Conservation (phyloP, 2,329 filamentous ascomycete species). For the Tolypocladium capitatum region DNA sequence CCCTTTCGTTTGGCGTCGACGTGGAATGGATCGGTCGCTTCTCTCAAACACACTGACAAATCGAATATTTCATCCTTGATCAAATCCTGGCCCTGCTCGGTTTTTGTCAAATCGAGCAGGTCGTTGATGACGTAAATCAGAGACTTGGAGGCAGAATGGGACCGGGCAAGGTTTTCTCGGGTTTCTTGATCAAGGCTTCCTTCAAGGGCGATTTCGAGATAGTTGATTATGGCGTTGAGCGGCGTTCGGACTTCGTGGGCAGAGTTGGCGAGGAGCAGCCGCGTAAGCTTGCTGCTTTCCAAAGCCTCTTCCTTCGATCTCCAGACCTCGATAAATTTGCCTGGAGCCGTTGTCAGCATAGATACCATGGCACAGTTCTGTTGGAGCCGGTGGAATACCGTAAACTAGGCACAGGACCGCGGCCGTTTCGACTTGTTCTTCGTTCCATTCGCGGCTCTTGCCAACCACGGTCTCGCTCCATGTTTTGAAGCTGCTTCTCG, state of each 20-base stretch:
- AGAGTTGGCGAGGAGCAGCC: constrained; percentile 70
- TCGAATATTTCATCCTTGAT: constrained; percentile 74
- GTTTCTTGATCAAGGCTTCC: constrained; percentile 69
- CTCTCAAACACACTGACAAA: constrained; percentile 54
- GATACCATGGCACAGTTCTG: background rate
- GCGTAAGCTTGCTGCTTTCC: constrained; percentile 69
- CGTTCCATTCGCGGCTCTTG: constrained; percentile 76
- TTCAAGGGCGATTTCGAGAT: constrained; percentile 80
- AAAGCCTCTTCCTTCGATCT: constrained; percentile 76
- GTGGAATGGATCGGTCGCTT: constrained; percentile 63
- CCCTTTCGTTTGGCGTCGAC: constrained; percentile 65
- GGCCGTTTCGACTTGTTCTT: constrained; percentile 80
- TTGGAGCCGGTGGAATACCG: constrained; percentile 33
- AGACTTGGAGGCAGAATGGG: constrained; percentile 84
- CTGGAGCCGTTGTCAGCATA: constrained; percentile 12
- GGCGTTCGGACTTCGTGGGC: constrained; percentile 87
- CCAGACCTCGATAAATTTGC: constrained; percentile 84
- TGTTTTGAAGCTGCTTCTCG: constrained; percentile 62
- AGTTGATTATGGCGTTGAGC: constrained; percentile 88
- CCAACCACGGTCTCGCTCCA: constrained; percentile 75
- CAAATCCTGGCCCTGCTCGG: constrained; percentile 66
- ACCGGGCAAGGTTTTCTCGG: constrained; percentile 69
- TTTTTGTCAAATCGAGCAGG: constrained; percentile 75
- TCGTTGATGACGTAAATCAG: constrained; percentile 93
- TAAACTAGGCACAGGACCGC: constrained; percentile 81